These are phyloP conservation scores for Noccaea caerulescens DNA, from an alignment of 345 rosid species.

Conservation along the genomic window DNA sequence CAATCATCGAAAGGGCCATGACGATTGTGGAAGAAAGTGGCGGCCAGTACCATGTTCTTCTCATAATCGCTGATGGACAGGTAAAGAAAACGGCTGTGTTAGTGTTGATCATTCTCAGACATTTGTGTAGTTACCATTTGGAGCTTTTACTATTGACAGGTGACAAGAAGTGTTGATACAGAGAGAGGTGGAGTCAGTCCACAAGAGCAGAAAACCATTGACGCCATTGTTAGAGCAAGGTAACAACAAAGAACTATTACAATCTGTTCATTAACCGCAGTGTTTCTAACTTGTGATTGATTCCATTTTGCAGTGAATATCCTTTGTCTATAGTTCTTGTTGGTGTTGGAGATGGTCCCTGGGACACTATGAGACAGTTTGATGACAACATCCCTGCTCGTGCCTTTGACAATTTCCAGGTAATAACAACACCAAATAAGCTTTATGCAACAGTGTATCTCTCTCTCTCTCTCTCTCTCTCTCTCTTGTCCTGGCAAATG, in stretches of 20 bases:
- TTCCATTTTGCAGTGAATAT: constrained; percentile 56
- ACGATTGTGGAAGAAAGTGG: constrained; percentile 88
- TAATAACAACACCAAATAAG: constrained; percentile 17
- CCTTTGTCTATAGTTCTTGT: constrained; percentile 88
- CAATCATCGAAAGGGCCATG: constrained; percentile 78
- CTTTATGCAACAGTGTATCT: not conserved
- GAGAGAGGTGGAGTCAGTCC: constrained; percentile 63
- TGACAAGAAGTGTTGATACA: constrained; percentile 85
- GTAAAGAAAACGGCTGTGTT: constrained; percentile 40
- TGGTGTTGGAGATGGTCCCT: constrained; percentile 96
- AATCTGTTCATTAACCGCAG: not conserved
- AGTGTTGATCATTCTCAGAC: not conserved
- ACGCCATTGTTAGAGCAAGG: constrained; percentile 93
- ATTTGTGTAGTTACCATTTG: not conserved
- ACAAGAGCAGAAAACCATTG: constrained; percentile 79
- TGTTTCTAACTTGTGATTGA: constrained; percentile 23
- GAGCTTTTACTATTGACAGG: constrained; percentile 48
- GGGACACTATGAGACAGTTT: constrained; percentile 94
- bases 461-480: not conserved
- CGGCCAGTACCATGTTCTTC: constrained; percentile 88
- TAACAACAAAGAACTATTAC: constrained; percentile 18
- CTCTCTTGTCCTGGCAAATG: not conserved
- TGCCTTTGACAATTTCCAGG: constrained; percentile 83
- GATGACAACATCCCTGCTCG: constrained; percentile 94
- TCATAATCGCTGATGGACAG: constrained; percentile 96